Evolutionary conservation across 768 basidiomycete species (phyloP), one percentile per base, ranked within the genome.

Genomic region (Auricularia sp.): DNA sequence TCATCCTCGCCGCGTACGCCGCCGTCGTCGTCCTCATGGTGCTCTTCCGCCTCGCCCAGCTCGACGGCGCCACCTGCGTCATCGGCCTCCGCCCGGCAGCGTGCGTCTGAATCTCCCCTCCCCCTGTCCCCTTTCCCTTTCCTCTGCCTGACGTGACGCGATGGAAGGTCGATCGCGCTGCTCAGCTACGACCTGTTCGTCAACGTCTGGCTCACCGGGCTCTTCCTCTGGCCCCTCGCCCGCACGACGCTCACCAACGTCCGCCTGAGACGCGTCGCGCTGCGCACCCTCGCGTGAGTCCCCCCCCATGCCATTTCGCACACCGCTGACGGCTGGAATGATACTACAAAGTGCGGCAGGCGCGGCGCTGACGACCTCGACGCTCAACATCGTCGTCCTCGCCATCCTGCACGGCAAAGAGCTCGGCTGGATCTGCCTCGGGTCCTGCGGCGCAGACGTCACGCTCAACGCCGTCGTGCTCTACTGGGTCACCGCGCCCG

Each of bases 141-240:
- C 42, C n/a, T 3, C 23, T 11, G 16, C 36, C 23, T 62, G 21
- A 42, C 59, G 21, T 29, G 34, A 23, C 12, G n/a, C n/a, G 35
- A 14, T 44, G 1, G 18, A 61, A 71, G 67, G 0, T 81, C 80
- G 1, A 75, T 82, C 34, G 73, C 79, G 8, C 71, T 84, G 1
- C 70, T 83, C 29, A 70, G 72, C 2, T 83, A 80, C 69, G 83
- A 84, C 65, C 68, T 83, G 76, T 81, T 66, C 66, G 79, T 75
- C 34, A 70, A 71, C 36, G 34, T 71, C 36, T 60, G 61, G 35
- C 21, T 63, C 53, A 64, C 43, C 11, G 62, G 64, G 23, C 56
- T 82, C 61, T 83, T 83, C 70, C 66, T 83, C 56, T 81, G 75
- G 74, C 82, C 83, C 0, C 72, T 84, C 3, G 63, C 75, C 11